phyloP scores from a whole-genome alignment of 768 basidiomycete species.

The Podaxis sp. region DNA sequence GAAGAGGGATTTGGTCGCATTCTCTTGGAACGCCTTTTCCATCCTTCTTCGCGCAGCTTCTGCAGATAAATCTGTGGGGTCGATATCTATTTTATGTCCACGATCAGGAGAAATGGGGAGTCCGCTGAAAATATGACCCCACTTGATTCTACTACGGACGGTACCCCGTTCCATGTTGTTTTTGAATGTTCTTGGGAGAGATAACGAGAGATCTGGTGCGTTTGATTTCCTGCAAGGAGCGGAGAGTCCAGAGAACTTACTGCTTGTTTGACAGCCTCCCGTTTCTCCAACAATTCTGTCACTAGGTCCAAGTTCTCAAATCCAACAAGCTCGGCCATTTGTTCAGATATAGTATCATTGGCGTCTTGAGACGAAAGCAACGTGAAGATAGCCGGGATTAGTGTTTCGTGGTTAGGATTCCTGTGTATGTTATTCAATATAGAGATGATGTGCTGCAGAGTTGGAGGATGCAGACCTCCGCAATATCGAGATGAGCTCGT shows the following conservation, averaged over 20 bases:
- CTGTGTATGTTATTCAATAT: constrained; percentile 2
- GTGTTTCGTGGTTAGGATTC: constrained; percentile 11
- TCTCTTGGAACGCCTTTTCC: constrained; percentile 56
- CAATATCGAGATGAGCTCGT: background rate
- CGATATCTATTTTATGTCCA: background rate
- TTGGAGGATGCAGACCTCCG: background rate
- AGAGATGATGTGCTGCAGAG: too few relatives aligned
- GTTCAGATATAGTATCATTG: constrained; percentile 73
- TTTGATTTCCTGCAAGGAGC: background rate
- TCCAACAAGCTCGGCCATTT: constrained; percentile 78
- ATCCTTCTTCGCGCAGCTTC: constrained; percentile 57
- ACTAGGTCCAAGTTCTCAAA: constrained; percentile 82
- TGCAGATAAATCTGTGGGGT: background rate
- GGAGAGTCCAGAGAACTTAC: constrained; percentile 32
- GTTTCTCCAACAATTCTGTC: constrained; percentile 62
- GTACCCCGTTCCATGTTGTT: background rate
- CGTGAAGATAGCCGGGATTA: constrained; percentile 29
- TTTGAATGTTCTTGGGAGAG: background rate
- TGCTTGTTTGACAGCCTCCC: constrained; percentile 45
- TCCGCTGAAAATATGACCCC: background rate
- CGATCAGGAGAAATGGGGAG: background rate
- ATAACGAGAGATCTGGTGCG: constrained; percentile 10
- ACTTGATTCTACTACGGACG: background rate
- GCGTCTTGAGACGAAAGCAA: constrained; percentile 48
- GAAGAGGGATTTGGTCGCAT: constrained; percentile 67